These are phyloP conservation scores for Parafenestella ontariensis DNA, from an alignment of 2,329 filamentous ascomycete species.

Conservation along the genomic window DNA sequence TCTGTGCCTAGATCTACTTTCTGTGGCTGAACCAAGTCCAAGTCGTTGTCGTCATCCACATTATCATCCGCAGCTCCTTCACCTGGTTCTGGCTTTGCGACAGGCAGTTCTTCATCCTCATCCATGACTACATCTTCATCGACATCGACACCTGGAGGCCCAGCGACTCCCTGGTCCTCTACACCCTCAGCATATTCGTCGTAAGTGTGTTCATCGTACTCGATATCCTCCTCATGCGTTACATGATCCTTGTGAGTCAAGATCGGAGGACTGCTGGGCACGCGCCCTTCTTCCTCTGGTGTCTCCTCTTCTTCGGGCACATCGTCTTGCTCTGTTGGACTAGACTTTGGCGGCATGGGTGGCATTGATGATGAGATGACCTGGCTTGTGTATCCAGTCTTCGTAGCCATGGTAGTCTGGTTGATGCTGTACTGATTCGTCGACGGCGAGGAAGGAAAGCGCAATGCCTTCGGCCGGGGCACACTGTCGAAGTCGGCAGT, in stretches of 20 bases:
- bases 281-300: slow-evolving; percentile 34
- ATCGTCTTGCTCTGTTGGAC: slow-evolving; percentile 13
- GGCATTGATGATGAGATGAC: slow-evolving; percentile 41
- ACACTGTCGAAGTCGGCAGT: slow-evolving; percentile 33
- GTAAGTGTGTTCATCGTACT: slow-evolving; percentile 35
- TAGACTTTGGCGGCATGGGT: slow-evolving; percentile 36
- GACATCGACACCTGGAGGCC: neutral
- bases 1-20: slow-evolving; percentile 15
- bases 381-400: slow-evolving; percentile 42
- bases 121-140: slow-evolving; percentile 28
- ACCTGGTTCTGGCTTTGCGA: slow-evolving; percentile 21
- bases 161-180: slow-evolving; percentile 9
- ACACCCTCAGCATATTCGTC: slow-evolving; percentile 23
- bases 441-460: slow-evolving; percentile 49
- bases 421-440: slow-evolving; percentile 45
- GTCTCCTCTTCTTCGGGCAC: slow-evolving; percentile 12
- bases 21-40: slow-evolving; percentile 12
- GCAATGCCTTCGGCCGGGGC: slow-evolving; percentile 33
- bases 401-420: slow-evolving; percentile 41
- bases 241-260: slow-evolving; percentile 28
- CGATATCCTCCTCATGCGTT: slow-evolving; percentile 30
- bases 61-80: slow-evolving; percentile 8
- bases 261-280: slow-evolving; percentile 48
- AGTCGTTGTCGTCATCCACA: slow-evolving; percentile 11
- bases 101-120: slow-evolving; percentile 30